Percentiles rank a stretch among this genome's conserved stretches.
These are phyloP conservation scores for Rhodotorula sp. DNA, from an alignment of 1,284 basidiomycete genomes.

Conservation along the genomic window DNA sequence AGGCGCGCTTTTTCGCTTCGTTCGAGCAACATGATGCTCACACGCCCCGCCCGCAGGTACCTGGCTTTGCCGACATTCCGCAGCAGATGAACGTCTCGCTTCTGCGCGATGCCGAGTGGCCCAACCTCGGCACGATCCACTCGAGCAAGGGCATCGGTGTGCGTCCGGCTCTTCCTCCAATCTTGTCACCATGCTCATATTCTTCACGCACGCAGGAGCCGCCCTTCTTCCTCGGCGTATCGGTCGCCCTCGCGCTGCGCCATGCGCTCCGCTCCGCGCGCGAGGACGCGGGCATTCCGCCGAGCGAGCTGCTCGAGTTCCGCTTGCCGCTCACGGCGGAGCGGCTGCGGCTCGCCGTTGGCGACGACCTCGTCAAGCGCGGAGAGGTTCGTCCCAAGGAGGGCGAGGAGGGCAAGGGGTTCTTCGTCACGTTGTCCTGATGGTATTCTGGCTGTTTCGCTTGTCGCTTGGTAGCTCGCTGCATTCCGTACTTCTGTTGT, in stretches of 20 bases:
- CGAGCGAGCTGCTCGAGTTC: constrained; percentile 43
- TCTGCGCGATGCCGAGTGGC: constrained; percentile 47
- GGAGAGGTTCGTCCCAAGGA: constrained; percentile 46
- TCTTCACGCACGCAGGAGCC: constrained; percentile 43
- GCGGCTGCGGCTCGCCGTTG: constrained; percentile 49
- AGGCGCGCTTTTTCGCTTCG: not conserved
- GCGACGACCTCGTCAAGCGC: constrained; percentile 45
- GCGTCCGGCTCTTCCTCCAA: not conserved
- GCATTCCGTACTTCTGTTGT: not conserved
- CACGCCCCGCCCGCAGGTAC: constrained; percentile 47
- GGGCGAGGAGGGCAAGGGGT: constrained; percentile 46
- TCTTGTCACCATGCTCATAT: not conserved
- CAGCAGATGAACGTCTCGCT: constrained; percentile 49
- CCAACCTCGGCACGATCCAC: constrained; percentile 47
- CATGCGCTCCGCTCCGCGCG: constrained; percentile 49
- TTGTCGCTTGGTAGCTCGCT: not conserved
- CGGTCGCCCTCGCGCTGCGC: constrained; percentile 50
- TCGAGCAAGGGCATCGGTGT: constrained; percentile 33
- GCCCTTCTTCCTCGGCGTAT: constrained; percentile 50
- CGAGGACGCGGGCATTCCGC: constrained; percentile 42
- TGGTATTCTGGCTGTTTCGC: not conserved
- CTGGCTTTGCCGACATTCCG: constrained; percentile 51
- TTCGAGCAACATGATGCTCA: not conserved
- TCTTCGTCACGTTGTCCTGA: constrained; percentile 48
- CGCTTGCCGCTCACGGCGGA: constrained; percentile 50